A percentile compares a stretch with the other conserved stretches of the same genome.
phyloP scores from a whole-genome alignment of 805 yeast species.

The Candida patagonica region DNA sequence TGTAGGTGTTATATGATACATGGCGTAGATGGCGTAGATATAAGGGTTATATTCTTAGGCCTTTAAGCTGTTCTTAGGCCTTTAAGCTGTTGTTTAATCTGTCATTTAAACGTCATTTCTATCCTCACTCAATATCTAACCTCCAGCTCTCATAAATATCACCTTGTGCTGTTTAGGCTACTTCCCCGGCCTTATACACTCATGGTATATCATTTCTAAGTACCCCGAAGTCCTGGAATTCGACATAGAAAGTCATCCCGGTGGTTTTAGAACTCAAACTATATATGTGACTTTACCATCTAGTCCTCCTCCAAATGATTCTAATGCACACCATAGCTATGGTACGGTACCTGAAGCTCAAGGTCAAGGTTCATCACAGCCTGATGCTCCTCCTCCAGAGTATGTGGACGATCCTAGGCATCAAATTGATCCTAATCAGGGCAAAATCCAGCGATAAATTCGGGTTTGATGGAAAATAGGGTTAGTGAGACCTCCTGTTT shows the following conservation, averaged over 20 bases:
- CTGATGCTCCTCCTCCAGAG: conserved; percentile 1
- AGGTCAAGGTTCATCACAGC: neutral
- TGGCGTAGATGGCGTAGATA: no score
- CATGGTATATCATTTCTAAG: conserved; percentile 67
- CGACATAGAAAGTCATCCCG: conserved; percentile 17
- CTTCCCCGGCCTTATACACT: conserved; percentile 69
- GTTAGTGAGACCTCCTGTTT: no score
- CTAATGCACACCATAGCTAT: conserved; percentile 3
- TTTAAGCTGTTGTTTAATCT: neutral
- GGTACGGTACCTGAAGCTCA: conserved; percentile 3
- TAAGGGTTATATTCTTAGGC: no score
- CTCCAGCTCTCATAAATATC: conserved; percentile 45
- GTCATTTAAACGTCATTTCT: neutral
- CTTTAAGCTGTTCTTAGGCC: no score
- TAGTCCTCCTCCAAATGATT: neutral
- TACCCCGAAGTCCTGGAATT: conserved; percentile 41
- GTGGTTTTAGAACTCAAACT: conserved; percentile 3
- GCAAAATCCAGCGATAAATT: neutral
- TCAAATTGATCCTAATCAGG: neutral
- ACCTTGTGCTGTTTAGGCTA: conserved; percentile 62
- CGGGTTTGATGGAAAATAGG: no score
- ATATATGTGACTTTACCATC: conserved; percentile 8
- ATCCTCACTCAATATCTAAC: neutral
- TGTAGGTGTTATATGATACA: conserved; percentile 20
- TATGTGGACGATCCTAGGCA: neutral